Base-by-base conservation (phyloP, 305 asterid species). In the Salvia sclarea region DNA sequence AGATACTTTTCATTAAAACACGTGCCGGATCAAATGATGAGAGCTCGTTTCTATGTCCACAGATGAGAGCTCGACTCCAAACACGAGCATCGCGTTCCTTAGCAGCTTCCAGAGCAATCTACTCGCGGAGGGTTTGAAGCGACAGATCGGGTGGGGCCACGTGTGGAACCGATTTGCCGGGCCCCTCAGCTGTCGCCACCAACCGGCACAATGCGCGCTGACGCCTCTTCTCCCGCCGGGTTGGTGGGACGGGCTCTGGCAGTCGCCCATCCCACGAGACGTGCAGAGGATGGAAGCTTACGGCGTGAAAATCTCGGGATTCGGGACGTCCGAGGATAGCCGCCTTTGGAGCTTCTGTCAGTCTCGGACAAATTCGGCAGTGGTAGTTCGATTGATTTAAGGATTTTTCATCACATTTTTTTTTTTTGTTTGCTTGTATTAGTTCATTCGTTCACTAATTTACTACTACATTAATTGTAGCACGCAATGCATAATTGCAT, bases 231-330 rank as follows among this genome's bases (percentile, higher is more conserved):
- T 93, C 37, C 91, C 98, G 52, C 95, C 95, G 3, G 97, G 82
- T 11, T 93, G 98, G 98, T 93, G 98, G 98, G 98, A 91, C 60
- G 96, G 96, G 14, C 85, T 93, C 24, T 93, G 97, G 98, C 98
- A 93, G 65, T 93, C 98, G 4, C 96, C 98, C 16, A 81, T 87
- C 50, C 87, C 85, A 21, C 96, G 96, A 1, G 97, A 93, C 35
- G 48, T 79, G 16, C 84, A 24, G 54, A 81, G 87, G 75, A 84
- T 91, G 96, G 95, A 88, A 74, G 80, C 86, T 5, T 91, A 85
- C 53, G 98, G 98, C 67, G 43, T 93, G 60, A 84, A 64, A 4
- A 83, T 91, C 35, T 86, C 96, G 2, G 92, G 92, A 37, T 75
- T 90, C 48, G 97, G 97, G 48, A 88, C 95, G 2, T 72, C 77